phyloP scores from a whole-genome alignment of 2,329 filamentous ascomycete species.

The Pseudopithomyces maydicus region DNA sequence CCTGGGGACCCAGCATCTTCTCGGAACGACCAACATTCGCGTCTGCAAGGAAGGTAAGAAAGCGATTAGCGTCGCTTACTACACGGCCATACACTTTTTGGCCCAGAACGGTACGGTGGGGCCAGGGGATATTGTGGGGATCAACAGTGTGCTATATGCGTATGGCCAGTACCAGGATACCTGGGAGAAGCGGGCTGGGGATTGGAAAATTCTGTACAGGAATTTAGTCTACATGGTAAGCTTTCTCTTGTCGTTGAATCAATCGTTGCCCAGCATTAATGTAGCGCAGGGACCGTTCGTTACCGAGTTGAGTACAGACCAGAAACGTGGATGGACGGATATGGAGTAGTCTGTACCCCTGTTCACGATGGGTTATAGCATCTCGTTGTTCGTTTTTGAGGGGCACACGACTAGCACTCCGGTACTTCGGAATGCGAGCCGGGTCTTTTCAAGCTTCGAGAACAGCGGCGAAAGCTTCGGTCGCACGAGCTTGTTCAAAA shows the following conservation, averaged over 20 bases:
- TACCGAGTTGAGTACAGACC: not conserved
- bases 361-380: too few species aligned
- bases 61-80: not conserved
- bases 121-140: not conserved
- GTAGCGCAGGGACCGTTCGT: not conserved
- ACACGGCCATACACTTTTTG: not conserved
- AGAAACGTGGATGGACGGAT: too few species aligned
- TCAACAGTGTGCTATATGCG: not conserved
- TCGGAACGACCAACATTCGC: not conserved
- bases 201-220: not conserved
- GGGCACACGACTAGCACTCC: not conserved
- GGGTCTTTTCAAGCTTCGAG: not conserved
- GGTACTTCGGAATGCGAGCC: slow-evolving; percentile 1
- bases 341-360: too few species aligned
- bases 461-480: not conserved
- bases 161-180: slow-evolving; percentile 1
- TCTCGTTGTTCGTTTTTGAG: not conserved
- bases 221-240: not conserved
- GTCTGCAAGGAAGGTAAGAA: not conserved
- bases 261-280: not conserved
- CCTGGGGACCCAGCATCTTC: not conserved
- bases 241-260: not conserved
- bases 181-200: not conserved
- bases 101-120: not conserved
- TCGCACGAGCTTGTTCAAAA: not conserved